Base-by-base conservation (phyloP, 2,329 filamentous ascomycete genomes). In the Fusarium hainanense region DNA sequence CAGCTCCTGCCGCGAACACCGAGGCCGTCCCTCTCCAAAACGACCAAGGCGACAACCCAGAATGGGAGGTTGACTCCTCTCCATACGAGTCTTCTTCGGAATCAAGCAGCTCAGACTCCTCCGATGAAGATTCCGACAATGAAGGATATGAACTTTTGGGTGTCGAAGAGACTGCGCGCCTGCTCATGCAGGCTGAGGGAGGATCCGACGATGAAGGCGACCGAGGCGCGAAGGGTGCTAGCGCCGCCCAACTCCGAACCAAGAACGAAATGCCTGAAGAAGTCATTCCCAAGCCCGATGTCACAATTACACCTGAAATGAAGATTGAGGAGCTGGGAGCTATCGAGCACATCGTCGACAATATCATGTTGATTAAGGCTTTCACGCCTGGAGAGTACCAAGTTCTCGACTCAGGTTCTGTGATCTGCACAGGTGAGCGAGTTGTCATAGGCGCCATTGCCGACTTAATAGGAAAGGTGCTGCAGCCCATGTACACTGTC, bases 1-100 rank as follows among this genome's bases (percentile, higher is more conserved):
- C 68, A 41, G 61, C 70, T 57, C 30, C 43, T 48, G 32, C 56
- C 58, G 34, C 48, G 50, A 55, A 56, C 32, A 34, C 66, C 40
- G 68, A 66, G 12, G 58, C 67, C 16, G 68, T 50, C 18, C 66
- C 72, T 3, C 75, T 79, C n/a, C 78, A 79, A 48, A 75, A 76
- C 37, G 79, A 78, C 14, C 69, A 79, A 50, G 73, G 73, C 57
- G 83, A 81, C 13, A 84, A 91, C 46, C 90, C 92, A 5, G 94
- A 98, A 79, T 98, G 93, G 93, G 93, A 97, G 76, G 82, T 86
- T 10, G 92, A 95, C 74, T 94, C 92, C 3, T 93, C 91, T 1
- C 92, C 92, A 0, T 92, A 92, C 75, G 88, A 90, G 74, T 92
- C 90, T 8, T 92, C 88, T 1, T 86, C 85, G 1, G 85, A 88